Percentiles rank a stretch among this genome's conserved stretches.
Conservation (phyloP, 805 yeast species). For the Saccharomycopsis selenospora region DNA sequence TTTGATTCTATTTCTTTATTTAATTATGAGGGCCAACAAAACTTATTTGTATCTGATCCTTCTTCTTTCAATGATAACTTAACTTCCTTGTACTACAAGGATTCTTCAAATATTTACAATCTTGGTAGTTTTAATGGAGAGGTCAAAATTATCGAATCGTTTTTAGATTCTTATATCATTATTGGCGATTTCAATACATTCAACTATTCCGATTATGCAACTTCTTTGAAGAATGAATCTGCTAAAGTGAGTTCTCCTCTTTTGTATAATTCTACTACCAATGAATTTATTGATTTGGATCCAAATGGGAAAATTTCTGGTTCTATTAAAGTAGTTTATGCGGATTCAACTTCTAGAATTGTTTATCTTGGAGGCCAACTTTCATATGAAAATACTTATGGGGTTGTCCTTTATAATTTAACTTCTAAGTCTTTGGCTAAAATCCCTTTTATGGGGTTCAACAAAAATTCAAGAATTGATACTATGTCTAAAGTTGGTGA, state of each 20-base stretch:
- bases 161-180: constrained; percentile 12
- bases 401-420: constrained; percentile 59
- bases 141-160: constrained; percentile 8
- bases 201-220: not conserved
- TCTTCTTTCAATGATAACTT: constrained; percentile 5
- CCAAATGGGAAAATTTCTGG: constrained; percentile 27
- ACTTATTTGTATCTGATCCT: constrained; percentile 8
- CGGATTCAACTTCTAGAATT: constrained; percentile 39
- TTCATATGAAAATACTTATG: constrained; percentile 42
- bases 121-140: constrained; percentile 15
- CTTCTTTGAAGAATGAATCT: not conserved
- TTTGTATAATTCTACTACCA: constrained; percentile 9
- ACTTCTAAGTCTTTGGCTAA: constrained; percentile 34
- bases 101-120: constrained; percentile 7
- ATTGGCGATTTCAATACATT: constrained; percentile 12
- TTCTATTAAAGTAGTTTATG: constrained; percentile 37
- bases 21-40: constrained; percentile 16
- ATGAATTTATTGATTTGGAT: constrained; percentile 14
- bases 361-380: constrained; percentile 82
- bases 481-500: constrained; percentile 48
- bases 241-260: constrained; percentile 4
- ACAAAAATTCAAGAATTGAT: constrained; percentile 47
- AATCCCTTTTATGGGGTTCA: constrained; percentile 75
- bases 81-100: constrained; percentile 13
- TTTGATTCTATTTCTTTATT: constrained; percentile 18